A percentile compares a stretch with the other conserved stretches of the same genome.
Evolutionary conservation across 345 rosid genomes (phyloP).

Genomic region (Pelargonium nanum): DNA sequence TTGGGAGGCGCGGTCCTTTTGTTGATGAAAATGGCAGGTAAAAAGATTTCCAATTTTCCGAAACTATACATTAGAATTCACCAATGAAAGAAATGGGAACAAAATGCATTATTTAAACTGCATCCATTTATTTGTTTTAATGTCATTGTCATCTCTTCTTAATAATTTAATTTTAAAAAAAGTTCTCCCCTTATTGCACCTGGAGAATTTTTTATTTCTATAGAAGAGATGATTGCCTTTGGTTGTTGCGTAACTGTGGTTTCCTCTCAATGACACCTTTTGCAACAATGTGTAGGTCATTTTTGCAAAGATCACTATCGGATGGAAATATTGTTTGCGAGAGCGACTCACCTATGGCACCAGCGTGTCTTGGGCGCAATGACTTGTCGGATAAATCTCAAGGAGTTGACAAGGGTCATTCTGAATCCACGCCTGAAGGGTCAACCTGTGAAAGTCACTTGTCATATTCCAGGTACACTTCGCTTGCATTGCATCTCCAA

Average conservation of each 20-base stretch:
- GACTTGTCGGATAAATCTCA: conserved; percentile 26
- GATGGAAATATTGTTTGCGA: conserved; percentile 69
- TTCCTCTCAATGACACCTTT: neutral
- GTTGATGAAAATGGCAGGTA: conserved; percentile 45
- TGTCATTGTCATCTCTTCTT: too few species aligned
- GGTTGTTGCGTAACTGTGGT: neutral
- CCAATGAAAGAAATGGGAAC: neutral
- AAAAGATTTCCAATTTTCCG: neutral
- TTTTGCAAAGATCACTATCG: conserved; percentile 71
- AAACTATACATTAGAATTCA: neutral
- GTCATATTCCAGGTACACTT: conserved; percentile 40
- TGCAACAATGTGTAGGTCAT: conserved; percentile 33
- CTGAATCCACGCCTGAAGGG: conserved; percentile 57
- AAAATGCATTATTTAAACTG: too few species aligned
- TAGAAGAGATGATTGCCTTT: neutral
- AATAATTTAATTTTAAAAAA: too few species aligned
- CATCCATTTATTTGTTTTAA: neutral
- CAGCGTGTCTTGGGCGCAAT: conserved; percentile 25
- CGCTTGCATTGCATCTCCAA: neutral
- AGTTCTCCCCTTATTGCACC: too few species aligned
- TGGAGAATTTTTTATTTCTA: neutral
- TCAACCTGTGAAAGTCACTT: conserved; percentile 40
- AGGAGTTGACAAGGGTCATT: conserved; percentile 35
- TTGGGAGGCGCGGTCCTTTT: conserved; percentile 35
- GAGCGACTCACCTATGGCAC: conserved; percentile 28